Conservation (phyloP, 306 rosid genomes). For the Quercus glauca region DNA sequence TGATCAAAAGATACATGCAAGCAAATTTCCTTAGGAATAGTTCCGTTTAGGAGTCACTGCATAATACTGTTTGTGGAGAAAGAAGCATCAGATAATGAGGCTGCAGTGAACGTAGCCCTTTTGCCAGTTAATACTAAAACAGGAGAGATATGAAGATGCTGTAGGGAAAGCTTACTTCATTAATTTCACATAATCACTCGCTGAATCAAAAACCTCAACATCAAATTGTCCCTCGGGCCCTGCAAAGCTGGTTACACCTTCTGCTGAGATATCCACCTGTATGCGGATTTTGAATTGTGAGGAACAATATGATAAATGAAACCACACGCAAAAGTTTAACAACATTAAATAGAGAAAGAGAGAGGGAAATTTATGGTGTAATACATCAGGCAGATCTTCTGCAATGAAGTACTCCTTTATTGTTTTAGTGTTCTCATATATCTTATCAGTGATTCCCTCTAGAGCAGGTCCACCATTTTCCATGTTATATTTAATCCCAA, state of each 20-base stretch:
- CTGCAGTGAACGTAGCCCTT: neutral
- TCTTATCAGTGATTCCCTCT: conserved; percentile 84
- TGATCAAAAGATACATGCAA: conserved; percentile 5
- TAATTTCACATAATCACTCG: conserved; percentile 80
- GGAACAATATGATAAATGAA: conserved; percentile 17
- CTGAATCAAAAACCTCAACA: conserved; percentile 96
- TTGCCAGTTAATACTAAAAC: conserved; percentile 7
- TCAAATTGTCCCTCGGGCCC: conserved; percentile 98
- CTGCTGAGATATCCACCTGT: conserved; percentile 74
- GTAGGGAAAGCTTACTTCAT: conserved; percentile 66
- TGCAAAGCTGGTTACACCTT: conserved; percentile 61
- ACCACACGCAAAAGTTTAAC: conserved; percentile 1
- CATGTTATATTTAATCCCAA: conserved; percentile 98
- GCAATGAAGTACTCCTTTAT: conserved; percentile 82
- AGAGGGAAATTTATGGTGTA: conserved; percentile 14
- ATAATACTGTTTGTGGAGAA: neutral
- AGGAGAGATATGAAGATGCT: conserved; percentile 13
- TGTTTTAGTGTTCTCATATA: conserved; percentile 76
- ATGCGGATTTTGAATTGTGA: conserved; percentile 16
- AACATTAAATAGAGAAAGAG: neutral
- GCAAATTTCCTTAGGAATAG: neutral
- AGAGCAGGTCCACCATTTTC: conserved; percentile 99
- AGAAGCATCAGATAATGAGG: neutral
- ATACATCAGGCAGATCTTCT: conserved; percentile 81
- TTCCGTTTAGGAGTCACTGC: neutral